Percentiles rank a stretch among this genome's conserved stretches.
Evolutionary conservation across 2,329 filamentous ascomycete genomes (phyloP).

Genomic region (Microsporum canis): DNA sequence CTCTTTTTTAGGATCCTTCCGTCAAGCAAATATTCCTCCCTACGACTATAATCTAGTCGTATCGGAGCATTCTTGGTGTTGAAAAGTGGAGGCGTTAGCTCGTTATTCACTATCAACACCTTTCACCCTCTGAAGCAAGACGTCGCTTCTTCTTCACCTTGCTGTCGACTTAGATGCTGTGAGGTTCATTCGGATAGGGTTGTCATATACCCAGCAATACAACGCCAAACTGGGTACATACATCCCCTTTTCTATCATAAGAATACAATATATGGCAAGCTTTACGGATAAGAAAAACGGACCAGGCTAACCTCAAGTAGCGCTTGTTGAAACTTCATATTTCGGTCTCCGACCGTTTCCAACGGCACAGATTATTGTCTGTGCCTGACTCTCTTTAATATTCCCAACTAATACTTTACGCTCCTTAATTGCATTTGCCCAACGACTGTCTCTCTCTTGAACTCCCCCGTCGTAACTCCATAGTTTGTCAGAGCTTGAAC

Average conservation of each 20-base stretch:
- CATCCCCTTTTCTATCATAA: background rate
- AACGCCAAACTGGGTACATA: constrained; percentile 34
- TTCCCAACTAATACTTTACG: constrained; percentile 45
- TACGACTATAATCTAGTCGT: background rate
- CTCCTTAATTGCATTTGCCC: constrained; percentile 40
- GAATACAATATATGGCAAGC: too few species aligned
- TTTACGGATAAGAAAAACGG: background rate
- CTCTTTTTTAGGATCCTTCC: constrained; percentile 1
- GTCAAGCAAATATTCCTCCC: background rate
- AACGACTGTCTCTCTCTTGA: constrained; percentile 43
- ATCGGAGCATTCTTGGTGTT: background rate
- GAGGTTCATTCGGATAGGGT: background rate
- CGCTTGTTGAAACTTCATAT: background rate
- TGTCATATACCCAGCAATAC: background rate
- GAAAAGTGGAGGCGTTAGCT: constrained; percentile 13
- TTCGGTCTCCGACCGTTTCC: constrained; percentile 20
- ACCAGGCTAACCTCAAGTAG: background rate
- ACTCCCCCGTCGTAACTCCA: constrained; percentile 29
- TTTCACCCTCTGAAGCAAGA: constrained; percentile 27
- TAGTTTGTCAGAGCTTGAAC: constrained; percentile 16
- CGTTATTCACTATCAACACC: constrained; percentile 17
- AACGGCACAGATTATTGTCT: constrained; percentile 30
- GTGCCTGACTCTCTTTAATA: constrained; percentile 36
- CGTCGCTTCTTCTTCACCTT: constrained; percentile 18
- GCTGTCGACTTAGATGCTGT: constrained; percentile 1